Evolutionary conservation across 352 stramenopile species (phyloP), one percentile per base, ranked within the genome.

Genomic region (Saprolegnia diclina): DNA sequence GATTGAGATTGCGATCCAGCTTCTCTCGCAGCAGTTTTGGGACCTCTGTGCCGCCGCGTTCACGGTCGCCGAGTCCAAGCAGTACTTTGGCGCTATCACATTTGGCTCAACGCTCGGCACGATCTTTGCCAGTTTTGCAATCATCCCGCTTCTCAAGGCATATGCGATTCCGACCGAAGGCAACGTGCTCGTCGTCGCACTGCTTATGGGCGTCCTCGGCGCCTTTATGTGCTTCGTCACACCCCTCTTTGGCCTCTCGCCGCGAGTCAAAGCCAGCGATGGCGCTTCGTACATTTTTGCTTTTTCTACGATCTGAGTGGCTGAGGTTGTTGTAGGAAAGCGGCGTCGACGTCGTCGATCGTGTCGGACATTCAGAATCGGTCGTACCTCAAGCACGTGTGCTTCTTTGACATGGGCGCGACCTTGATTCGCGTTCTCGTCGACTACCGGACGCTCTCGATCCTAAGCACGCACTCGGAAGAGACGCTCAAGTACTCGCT

Each of bases 21-120:
- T 90, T 67, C 75, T 95, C 45, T 87, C 78, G 18, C 84, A 90
- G 44, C 85, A 95, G 72, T 95, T 95, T 74, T 95, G 87, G 87
- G 87, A 95, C 65, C 72, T 93, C 13, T 95, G 87, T 53, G 82
- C 86, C 26, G 87, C 88, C 61, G 79, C 77, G 0, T 94, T 94
- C 64, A 82, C 89, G 56, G 84, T 94, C 24, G 77, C 82, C 13
- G 74, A 92, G 70, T 89, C 84, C 7, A 94, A 94, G 55, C 90
- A 89, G 64, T 92, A 87, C 70, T 94, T 94, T 72, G 86, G 86
- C 24, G 81, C 91, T 50, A 94, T 94, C 54, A 92, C 86, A 0
- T 94, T 94, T 56, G 86, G 86, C 10, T 83, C 86, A 22, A 94
- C 86, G 3, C 82, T 89, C 63, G 86, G 86, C 50, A 94, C 80